Base-by-base conservation (phyloP, 176 grass and related monocot genomes). In the Guadua angustifolia region DNA sequence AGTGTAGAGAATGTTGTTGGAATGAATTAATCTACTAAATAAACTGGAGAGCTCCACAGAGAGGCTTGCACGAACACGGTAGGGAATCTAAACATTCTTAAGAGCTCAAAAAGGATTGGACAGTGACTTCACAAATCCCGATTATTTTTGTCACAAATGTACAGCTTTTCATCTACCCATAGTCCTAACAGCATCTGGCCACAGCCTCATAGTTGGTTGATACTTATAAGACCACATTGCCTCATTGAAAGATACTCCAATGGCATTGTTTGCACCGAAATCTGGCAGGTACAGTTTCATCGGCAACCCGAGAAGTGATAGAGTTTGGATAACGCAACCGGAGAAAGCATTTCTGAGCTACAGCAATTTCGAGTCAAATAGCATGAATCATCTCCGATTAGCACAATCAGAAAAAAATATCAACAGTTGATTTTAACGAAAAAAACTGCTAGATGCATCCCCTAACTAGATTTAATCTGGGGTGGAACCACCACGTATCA, bases 11-110 rank as follows among this genome's bases (percentile, higher is more conserved):
- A 82, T 82, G 64, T 47, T 86, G 67, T 33, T 70, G 64, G 64
- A 55, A 81, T 56, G 57, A 77, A 77, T 69, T 77, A 62, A 71
- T 82, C 11, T 6, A 53, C 66, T 71, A 85, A 82, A 90, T 39
- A 86, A 90, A 81, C 1, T 69, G 32, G 36, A 56, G 73, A 77
- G 9, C 60, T 76, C 22, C 18, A 81, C 13, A 53, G 36, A 89
- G 64, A 90, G 71, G 83, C 65, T 77, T 71, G 88, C 88, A 90
- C 83, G 83, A 90, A 81, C 79, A 66, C 78, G 78, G 58, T 56
- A 86, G 60, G 73, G 83, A 86, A 86, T 84, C 83, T 89, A 6
- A 57, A 67, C 57, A 38, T 82, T 70, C 47, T 82, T 49, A 32
- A 45, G 59, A 50, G 26, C 65, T 77, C 16, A 77, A 65, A 85